A percentile compares a stretch with the other conserved stretches of the same genome.
Evolutionary conservation across 2,329 filamentous ascomycete species (phyloP).

Genomic region (Diaporthe vaccinii): DNA sequence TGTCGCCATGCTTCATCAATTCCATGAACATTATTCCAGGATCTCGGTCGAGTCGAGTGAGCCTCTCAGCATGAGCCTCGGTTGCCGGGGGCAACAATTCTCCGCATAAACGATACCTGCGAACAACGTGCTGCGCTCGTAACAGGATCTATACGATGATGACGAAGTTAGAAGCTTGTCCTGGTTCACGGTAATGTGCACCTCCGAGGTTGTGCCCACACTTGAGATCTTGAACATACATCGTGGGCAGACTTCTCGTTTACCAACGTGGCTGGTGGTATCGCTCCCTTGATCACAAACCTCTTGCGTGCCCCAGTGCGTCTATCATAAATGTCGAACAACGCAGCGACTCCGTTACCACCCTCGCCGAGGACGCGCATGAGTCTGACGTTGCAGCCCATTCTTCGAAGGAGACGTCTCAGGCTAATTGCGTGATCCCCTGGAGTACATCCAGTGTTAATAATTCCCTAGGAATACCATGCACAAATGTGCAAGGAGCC

Average conservation of each 20-base stretch:
- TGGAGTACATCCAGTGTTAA: not conserved
- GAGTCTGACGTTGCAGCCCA: slow-evolving; percentile 1
- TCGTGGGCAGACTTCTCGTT: slow-evolving; percentile 2
- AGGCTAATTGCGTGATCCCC: not conserved
- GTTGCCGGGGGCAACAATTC: not conserved
- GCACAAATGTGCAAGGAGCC: too few relatives aligned
- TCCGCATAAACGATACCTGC: not conserved
- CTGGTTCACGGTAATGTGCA: not conserved
- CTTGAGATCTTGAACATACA: not conserved
- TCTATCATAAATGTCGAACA: not conserved
- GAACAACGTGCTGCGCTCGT: slow-evolving; percentile 6
- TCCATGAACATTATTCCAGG: not conserved
- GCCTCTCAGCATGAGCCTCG: not conserved
- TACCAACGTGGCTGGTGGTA: not conserved
- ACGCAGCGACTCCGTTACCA: not conserved
- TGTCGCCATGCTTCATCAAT: slow-evolving; percentile 17
- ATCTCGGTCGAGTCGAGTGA: not conserved
- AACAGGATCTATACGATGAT: not conserved
- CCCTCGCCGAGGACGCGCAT: slow-evolving; percentile 3
- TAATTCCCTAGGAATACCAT: too few relatives aligned
- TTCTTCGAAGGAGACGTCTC: slow-evolving; percentile 1
- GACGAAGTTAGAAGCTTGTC: not conserved
- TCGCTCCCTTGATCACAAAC: slow-evolving; percentile 1
- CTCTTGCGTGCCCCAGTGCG: not conserved
- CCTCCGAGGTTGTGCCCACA: not conserved